These are phyloP conservation scores for Phytophthora brassicae DNA, from an alignment of 352 stramenopile species.

Conservation along the genomic window DNA sequence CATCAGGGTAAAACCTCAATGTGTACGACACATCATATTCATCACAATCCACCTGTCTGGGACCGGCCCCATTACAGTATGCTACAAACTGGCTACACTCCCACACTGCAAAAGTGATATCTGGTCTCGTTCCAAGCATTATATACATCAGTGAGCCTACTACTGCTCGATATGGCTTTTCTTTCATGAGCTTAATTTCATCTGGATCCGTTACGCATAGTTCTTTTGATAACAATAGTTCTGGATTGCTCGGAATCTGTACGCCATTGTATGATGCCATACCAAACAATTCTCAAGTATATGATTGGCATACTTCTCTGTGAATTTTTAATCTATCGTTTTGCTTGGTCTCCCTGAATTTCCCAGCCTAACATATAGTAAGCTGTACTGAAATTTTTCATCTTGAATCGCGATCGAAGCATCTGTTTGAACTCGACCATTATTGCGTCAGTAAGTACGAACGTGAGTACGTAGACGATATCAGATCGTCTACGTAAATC, in stretches of 20 bases:
- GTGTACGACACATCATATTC: too few species aligned
- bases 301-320: constrained; percentile 12
- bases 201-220: not conserved
- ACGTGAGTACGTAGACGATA: too few species aligned
- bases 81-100: constrained; percentile 14
- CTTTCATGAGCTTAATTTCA: constrained; percentile 10
- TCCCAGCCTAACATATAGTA: constrained; percentile 5
- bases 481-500: constrained; percentile 17
- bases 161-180: constrained; percentile 11
- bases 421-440: not conserved
- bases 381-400: constrained; percentile 15
- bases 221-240: not conserved
- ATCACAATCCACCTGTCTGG: too few species aligned
- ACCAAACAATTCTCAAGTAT: constrained; percentile 15
- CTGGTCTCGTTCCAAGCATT: constrained; percentile 9
- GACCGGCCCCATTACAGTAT: too few species aligned
- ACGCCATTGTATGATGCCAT: not conserved
- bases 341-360: not conserved
- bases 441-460: not conserved
- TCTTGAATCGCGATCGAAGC: constrained; percentile 7
- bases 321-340: constrained; percentile 3
- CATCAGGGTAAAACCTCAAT: too few species aligned
- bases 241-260: constrained; percentile 1
- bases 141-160: constrained; percentile 20
- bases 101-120: constrained; percentile 13